Evolutionary conservation across 2,329 filamentous ascomycete species (phyloP).

Genomic region (Monosporascus sp.): DNA sequence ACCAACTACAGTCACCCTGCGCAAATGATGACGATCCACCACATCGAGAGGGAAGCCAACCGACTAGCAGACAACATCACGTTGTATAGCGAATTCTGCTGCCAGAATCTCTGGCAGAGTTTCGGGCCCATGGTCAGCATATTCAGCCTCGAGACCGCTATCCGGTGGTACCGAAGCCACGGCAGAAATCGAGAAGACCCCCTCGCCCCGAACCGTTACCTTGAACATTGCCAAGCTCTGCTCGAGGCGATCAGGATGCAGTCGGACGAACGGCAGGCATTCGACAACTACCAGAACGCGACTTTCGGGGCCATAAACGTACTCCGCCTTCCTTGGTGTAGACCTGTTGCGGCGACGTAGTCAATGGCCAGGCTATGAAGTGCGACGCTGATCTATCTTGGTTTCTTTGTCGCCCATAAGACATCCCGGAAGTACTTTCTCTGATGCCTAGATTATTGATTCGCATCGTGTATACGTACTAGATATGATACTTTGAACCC

Average conservation of each 20-base stretch:
- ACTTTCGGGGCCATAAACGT: neutral
- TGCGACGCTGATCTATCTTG: too few species aligned
- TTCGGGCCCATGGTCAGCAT: conserved; percentile 11
- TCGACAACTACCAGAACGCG: neutral
- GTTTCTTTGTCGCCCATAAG: too few species aligned
- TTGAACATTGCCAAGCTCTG: neutral
- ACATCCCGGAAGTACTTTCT: too few species aligned
- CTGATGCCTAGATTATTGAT: too few species aligned
- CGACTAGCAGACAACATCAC: conserved; percentile 12
- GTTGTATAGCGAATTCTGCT: conserved; percentile 6
- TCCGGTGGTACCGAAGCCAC: conserved; percentile 14
- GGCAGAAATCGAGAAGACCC: neutral
- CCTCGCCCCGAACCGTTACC: neutral
- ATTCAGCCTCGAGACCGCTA: conserved; percentile 12
- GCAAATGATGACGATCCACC: neutral
- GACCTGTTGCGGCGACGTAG: neutral
- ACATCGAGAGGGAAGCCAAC: conserved; percentile 8
- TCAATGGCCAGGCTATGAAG: neutral
- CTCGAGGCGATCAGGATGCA: neutral
- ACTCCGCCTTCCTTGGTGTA: neutral
- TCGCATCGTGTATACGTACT: too few species aligned
- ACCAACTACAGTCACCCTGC: neutral
- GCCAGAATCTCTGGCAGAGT: conserved; percentile 12
- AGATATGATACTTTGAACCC: too few species aligned
- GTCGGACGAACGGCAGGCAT: neutral